A percentile compares a stretch with the other conserved stretches of the same genome.
Evolutionary conservation across 1,284 basidiomycete genomes (phyloP).

Genomic region (Moesziomyces sp.): DNA sequence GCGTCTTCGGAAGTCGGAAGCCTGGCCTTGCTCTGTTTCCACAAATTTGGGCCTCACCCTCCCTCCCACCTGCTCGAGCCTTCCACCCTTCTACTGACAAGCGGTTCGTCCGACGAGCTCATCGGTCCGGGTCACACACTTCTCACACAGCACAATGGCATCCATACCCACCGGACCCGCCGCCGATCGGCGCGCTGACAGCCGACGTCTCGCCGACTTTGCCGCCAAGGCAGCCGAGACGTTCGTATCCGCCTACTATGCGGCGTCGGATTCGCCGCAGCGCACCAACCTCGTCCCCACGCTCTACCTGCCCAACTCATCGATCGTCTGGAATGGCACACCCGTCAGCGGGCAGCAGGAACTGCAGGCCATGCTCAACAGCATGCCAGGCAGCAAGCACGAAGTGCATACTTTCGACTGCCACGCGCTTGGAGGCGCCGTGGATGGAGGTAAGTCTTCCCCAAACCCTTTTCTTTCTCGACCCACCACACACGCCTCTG

Average conservation of each 20-base stretch:
- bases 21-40: background rate
- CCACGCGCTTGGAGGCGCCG: constrained; percentile 58
- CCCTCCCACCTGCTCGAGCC: background rate
- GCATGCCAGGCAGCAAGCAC: constrained; percentile 64
- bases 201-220: constrained; percentile 49
- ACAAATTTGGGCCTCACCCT: background rate
- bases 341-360: constrained; percentile 62
- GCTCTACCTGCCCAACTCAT: constrained; percentile 59
- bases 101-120: no score
- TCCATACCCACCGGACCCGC: background rate
- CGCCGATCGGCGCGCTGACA: constrained; percentile 29
- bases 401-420: constrained; percentile 64
- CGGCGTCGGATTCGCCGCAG: constrained; percentile 64
- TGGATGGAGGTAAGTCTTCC: constrained; percentile 44
- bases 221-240: constrained; percentile 64
- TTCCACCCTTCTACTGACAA: background rate
- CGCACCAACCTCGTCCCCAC: constrained; percentile 60
- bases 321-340: constrained; percentile 66
- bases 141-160: background rate
- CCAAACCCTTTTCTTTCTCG: background rate
- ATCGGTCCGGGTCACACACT: no score
- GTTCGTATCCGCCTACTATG: constrained; percentile 66
- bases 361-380: constrained; percentile 55
- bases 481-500: background rate
- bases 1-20: constrained; percentile 19